Base-by-base conservation (phyloP, 257 asterid genomes). In the Anisodus acutangulus region DNA sequence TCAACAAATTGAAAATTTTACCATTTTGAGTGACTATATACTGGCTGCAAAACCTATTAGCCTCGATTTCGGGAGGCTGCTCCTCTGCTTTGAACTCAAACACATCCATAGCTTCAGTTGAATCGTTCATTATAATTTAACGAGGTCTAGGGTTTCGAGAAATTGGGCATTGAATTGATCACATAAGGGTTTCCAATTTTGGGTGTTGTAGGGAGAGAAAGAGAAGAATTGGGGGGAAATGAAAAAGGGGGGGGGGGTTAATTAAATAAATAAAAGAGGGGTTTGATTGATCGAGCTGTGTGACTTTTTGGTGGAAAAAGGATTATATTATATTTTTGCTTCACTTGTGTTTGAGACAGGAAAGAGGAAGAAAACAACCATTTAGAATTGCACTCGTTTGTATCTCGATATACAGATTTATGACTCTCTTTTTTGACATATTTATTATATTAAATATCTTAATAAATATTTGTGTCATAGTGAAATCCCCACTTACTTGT, bases 1-100 rank as follows among this genome's bases (percentile, higher is more conserved):
- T 69, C 31, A 68, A 10, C 1, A 51, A 76, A 26, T 4, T 5
- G 12, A 6, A 76, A 78, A 51, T 3, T 49, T 49, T 78, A 78
- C 81, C 81, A 78, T 78, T 78, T 51, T 13, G 8, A 31, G 81
- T 53, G 81, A 12, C 6, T 22, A 62, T 76, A 76, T 5, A 49
- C 22, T 51, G 49, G 81, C 11, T 78, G 64, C 81, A 78, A 78
- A 78, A 78, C 81, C 64, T 78, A 51, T 26, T 78, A 31, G 64
- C 81, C 7, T 53, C 81, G 81, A 26, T 53, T 22, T 78, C 81
- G 1, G 81, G 13, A 53, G 60, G 60, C 43, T 19, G 62, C 3
- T 78, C 81, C 64, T 78, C 81, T 12, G 11, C 26, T 78, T 78
- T 78, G 64, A 78, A 78, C 81, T 78, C 81, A 53, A 78, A 78